These are phyloP conservation scores for Gnomoniopsis sp. DNA, from an alignment of 2,329 filamentous ascomycete genomes.

Conservation along the genomic window DNA sequence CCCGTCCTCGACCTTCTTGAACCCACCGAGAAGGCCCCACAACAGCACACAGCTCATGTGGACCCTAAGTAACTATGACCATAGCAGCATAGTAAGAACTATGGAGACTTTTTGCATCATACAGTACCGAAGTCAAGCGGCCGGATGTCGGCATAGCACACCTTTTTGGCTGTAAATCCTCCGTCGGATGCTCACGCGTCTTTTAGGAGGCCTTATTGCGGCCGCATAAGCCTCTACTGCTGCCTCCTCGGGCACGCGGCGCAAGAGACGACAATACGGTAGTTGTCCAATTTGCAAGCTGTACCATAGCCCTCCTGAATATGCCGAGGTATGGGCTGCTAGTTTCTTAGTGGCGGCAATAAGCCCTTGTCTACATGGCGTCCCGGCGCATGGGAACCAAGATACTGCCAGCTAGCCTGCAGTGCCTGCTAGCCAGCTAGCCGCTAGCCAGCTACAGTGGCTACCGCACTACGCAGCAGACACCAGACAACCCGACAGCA, in stretches of 20 bases:
- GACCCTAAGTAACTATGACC: too few relatives aligned
- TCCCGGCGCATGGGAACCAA: conserved; percentile 2
- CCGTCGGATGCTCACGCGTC: neutral
- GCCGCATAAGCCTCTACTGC: neutral
- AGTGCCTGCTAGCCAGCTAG: too few relatives aligned
- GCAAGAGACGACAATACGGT: too few relatives aligned
- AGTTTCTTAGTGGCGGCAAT: neutral
- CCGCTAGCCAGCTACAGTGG: too few relatives aligned
- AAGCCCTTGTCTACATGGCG: conserved; percentile 5
- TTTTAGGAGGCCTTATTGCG: neutral
- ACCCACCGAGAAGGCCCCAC: neutral
- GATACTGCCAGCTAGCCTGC: too few relatives aligned
- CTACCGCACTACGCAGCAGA: too few relatives aligned
- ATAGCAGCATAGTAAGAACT: too few relatives aligned
- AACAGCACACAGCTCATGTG: neutral
- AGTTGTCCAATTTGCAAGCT: too few relatives aligned
- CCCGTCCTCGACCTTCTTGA: conserved; percentile 10
- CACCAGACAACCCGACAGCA: too few relatives aligned
- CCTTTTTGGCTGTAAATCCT: neutral
- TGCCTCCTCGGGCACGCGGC: too few relatives aligned
- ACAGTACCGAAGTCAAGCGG: neutral
- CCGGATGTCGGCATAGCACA: neutral
- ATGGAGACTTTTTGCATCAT: neutral
- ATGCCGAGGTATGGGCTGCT: neutral
- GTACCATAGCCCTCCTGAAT: neutral